Percentiles rank a stretch among this genome's conserved stretches.
phyloP scores from a whole-genome alignment of 345 rosid species.

The Pistacia vera region DNA sequence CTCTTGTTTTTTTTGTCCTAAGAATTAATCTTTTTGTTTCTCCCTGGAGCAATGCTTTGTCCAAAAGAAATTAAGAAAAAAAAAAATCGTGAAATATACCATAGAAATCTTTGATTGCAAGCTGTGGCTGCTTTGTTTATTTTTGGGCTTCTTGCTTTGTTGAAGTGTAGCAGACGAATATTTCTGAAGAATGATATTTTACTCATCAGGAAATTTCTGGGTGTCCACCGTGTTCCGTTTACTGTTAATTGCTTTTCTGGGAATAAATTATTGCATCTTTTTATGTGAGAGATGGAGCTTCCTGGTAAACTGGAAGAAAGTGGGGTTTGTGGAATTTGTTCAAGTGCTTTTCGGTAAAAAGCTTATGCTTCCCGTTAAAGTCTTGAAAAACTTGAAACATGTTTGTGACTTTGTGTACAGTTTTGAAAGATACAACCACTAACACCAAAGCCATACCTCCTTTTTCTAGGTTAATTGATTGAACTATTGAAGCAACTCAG shows the following conservation, averaged over 20 bases:
- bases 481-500: too few species aligned
- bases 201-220: too few species aligned
- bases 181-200: too few species aligned
- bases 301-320: slow-evolving; percentile 7
- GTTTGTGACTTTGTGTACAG: not conserved
- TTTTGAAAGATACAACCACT: not conserved
- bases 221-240: not conserved
- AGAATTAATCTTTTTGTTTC: not conserved
- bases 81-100: not conserved
- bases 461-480: too few species aligned
- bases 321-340: not conserved
- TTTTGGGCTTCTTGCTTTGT: not conserved
- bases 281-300: not conserved
- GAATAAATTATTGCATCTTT: not conserved
- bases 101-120: not conserved
- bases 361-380: not conserved
- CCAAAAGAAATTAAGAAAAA: not conserved
- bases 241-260: not conserved
- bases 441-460: too few species aligned
- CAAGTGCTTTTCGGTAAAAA: not conserved
- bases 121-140: not conserved
- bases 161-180: not conserved
- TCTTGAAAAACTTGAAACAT: not conserved
- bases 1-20: not conserved
- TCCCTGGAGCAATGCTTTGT: not conserved